Percentiles rank a stretch among this genome's conserved stretches.
phyloP scores from a whole-genome alignment of 345 rosid species.

The Eucalyptus cloeziana region DNA sequence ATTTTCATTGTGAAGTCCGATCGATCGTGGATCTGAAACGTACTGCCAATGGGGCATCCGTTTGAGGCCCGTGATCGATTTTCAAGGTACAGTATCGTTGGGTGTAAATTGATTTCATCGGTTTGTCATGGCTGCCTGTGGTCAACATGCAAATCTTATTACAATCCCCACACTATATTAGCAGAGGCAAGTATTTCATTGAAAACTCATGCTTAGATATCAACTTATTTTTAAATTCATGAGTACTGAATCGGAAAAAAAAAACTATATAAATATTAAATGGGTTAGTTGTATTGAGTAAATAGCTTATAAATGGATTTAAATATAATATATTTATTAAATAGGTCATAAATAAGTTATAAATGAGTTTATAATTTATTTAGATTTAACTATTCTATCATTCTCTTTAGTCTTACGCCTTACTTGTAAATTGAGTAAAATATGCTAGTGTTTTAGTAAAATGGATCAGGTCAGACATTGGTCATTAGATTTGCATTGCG shows the following conservation, averaged over 20 bases:
- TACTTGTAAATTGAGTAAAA: too few species aligned
- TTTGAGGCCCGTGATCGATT: background rate
- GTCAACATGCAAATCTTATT: background rate
- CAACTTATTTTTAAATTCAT: too few species aligned
- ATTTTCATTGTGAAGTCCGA: background rate
- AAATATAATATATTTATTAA: too few species aligned
- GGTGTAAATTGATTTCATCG: background rate
- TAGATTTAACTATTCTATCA: too few species aligned
- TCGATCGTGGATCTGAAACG: background rate
- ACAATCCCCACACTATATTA: background rate
- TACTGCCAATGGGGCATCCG: background rate
- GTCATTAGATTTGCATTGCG: too few species aligned
- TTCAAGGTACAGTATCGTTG: background rate
- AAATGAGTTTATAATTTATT: too few species aligned
- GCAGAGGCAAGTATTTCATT: background rate
- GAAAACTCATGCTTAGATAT: background rate
- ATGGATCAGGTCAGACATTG: background rate
- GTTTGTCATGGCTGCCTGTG: background rate
- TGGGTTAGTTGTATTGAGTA: background rate
- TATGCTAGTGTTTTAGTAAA: too few species aligned
- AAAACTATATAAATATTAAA: too few species aligned
- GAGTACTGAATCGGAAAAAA: fast-evolving
- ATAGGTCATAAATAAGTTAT: too few species aligned
- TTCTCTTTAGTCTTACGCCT: background rate
- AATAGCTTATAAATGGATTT: too few species aligned